phyloP scores from a whole-genome alignment of 1,139 yeast species.

The Taphrina confusa region DNA sequence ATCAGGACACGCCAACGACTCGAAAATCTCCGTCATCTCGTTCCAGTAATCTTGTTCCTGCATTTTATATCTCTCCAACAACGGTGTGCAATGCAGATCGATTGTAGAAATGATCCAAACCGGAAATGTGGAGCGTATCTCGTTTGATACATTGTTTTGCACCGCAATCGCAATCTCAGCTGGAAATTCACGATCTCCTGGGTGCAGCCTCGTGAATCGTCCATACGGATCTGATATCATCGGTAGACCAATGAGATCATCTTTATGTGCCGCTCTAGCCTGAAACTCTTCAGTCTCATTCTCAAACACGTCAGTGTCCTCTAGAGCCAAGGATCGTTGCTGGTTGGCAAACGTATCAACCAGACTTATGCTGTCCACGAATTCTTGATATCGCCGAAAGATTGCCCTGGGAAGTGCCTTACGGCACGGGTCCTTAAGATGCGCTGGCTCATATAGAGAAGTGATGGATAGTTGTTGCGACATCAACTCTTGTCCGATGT shows the following conservation, averaged over 20 bases:
- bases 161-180: not conserved
- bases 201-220: constrained; percentile 15
- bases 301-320: constrained; percentile 3
- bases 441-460: not conserved
- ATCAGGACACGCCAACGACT: constrained; percentile 12
- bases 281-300: constrained; percentile 5
- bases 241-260: constrained; percentile 5
- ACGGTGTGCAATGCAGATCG: not conserved
- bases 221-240: constrained; percentile 16
- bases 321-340: constrained; percentile 9
- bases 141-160: not conserved
- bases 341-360: constrained; percentile 1
- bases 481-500: constrained; percentile 4
- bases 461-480: constrained; percentile 1
- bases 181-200: constrained; percentile 6
- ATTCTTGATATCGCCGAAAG: not conserved
- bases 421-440: not conserved
- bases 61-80: not conserved
- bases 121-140: not conserved
- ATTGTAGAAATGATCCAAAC: not conserved
- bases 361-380: not conserved
- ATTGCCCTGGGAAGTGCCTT: not conserved
- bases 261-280: constrained; percentile 2
- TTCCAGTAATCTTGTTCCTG: not conserved
- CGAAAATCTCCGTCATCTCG: not conserved